phyloP scores from a whole-genome alignment of 179 eudicot species.

The Spinacia oleracea region DNA sequence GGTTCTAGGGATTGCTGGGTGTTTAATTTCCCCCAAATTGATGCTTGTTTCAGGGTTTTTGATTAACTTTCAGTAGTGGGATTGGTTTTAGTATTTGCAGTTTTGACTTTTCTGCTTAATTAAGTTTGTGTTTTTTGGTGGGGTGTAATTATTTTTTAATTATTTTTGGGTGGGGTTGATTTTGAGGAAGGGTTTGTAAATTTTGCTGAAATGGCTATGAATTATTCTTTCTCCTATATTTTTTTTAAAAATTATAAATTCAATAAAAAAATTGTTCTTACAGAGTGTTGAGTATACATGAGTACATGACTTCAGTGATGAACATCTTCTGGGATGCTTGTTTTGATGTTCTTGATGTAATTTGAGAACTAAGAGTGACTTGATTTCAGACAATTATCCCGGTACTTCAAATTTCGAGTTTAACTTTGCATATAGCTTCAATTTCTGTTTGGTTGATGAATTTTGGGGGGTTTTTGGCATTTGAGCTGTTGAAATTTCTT shows the following conservation, averaged over 20 bases:
- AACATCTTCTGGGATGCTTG: not conserved
- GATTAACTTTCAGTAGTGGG: not conserved
- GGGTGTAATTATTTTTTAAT: no score
- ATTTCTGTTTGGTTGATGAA: conserved; percentile 12
- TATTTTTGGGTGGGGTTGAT: no score
- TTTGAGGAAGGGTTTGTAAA: not conserved
- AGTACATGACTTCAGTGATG: not conserved
- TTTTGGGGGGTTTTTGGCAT: conserved; percentile 13
- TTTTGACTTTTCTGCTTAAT: not conserved
- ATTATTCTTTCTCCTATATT: not conserved
- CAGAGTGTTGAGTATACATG: no score
- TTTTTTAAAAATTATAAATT: no score
- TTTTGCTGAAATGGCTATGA: not conserved
- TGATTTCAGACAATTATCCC: not conserved
- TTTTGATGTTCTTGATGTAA: not conserved
- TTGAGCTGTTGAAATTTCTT: not conserved
- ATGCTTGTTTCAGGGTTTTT: not conserved
- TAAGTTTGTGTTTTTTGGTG: not conserved
- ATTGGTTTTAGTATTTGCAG: not conserved
- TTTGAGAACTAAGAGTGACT: not conserved
- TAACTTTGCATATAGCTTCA: conserved; percentile 3
- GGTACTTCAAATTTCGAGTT: not conserved
- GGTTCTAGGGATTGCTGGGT: not conserved
- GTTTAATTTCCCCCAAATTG: not conserved
- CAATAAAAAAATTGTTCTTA: not conserved